Evolutionary conservation across 2,329 filamentous ascomycete species (phyloP).

Genomic region (Tolypocladium inflatum): DNA sequence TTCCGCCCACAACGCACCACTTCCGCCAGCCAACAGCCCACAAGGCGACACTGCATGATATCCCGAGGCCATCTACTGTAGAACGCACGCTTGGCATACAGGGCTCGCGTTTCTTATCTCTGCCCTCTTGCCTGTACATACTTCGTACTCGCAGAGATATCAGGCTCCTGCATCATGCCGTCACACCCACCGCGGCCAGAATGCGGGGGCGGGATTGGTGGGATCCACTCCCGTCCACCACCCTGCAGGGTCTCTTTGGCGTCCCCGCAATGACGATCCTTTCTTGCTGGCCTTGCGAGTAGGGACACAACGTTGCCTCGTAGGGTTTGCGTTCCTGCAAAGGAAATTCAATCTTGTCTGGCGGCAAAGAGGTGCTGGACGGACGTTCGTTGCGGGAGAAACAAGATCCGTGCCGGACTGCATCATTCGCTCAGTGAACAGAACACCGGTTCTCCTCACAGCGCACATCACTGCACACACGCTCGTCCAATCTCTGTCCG

Average conservation of each 20-base stretch:
- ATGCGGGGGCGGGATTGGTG: neutral
- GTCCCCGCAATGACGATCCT: neutral
- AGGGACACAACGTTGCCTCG: neutral
- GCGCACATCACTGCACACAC: neutral
- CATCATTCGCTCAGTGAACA: too few species aligned
- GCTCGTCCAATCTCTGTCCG: neutral
- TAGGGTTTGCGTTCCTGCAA: neutral
- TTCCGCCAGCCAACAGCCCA: too few species aligned
- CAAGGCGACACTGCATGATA: neutral
- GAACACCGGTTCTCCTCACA: neutral
- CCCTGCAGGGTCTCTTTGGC: neutral
- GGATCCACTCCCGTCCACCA: neutral
- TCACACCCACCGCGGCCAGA: neutral
- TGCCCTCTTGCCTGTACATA: neutral
- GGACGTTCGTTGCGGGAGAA: neutral
- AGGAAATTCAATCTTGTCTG: neutral
- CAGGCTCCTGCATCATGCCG: neutral
- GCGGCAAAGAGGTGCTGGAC: neutral
- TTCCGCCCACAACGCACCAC: too few species aligned
- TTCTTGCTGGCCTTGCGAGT: too few species aligned
- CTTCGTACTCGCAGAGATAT: too few species aligned
- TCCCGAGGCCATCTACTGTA: neutral
- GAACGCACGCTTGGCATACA: neutral
- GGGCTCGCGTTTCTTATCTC: neutral
- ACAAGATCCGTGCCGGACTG: neutral